These are phyloP conservation scores for Phytophthora melonis DNA, from an alignment of 352 stramenopile genomes.

Conservation along the genomic window DNA sequence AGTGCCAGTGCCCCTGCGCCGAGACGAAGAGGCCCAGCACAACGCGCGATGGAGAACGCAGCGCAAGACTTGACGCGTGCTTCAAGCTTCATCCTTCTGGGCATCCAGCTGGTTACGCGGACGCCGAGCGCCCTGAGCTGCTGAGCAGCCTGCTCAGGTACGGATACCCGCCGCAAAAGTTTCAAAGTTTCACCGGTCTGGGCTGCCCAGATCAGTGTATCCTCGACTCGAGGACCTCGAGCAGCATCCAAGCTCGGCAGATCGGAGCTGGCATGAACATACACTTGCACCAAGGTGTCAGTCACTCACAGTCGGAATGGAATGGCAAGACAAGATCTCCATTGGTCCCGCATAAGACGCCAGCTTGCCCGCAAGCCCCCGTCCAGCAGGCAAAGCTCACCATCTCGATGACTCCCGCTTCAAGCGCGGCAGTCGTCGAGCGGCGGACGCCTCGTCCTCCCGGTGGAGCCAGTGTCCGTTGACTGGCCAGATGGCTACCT, in stretches of 20 bases:
- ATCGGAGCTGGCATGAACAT: background rate
- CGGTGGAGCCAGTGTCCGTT: conserved; percentile 35
- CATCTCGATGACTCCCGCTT: conserved; percentile 9
- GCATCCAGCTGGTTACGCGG: conserved; percentile 10
- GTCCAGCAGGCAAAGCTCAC: conserved; percentile 2
- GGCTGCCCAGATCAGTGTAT: conserved; percentile 23
- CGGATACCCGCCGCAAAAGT: background rate
- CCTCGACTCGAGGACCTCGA: background rate
- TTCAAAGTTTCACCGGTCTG: background rate
- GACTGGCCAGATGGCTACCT: conserved; percentile 31
- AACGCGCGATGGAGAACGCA: background rate
- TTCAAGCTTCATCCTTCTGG: conserved; percentile 14
- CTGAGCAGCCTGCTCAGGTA: no score
- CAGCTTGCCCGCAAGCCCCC: conserved; percentile 10
- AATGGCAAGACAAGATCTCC: background rate
- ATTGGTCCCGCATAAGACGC: conserved; percentile 1
- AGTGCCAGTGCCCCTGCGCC: background rate
- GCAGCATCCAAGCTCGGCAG: no score
- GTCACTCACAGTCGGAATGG: background rate
- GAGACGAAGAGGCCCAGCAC: background rate
- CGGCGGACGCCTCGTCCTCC: background rate
- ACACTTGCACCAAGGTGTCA: background rate
- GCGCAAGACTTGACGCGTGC: background rate
- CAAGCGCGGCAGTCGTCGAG: conserved; percentile 1
- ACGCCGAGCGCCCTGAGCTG: no score